phyloP scores from a whole-genome alignment of 805 yeast species.

The Zygoascus biomembranicola region DNA sequence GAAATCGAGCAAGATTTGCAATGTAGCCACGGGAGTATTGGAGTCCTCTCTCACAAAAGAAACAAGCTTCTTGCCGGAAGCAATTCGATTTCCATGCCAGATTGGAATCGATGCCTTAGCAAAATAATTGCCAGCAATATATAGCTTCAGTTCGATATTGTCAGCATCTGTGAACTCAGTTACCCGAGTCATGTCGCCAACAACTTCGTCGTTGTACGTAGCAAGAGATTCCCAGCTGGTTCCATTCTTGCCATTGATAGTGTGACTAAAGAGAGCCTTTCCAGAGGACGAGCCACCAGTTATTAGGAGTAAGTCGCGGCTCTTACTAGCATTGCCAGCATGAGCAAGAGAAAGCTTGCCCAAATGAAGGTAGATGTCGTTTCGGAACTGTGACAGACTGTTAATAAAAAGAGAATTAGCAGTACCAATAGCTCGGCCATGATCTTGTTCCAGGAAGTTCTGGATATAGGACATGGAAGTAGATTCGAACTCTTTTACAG shows the following conservation, averaged over 20 bases:
- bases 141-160: slow-evolving; percentile 46
- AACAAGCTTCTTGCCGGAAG: slow-evolving; percentile 13
- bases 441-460: slow-evolving; percentile 27
- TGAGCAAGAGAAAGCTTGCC: slow-evolving; percentile 15
- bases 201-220: slow-evolving; percentile 58
- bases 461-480: slow-evolving; percentile 25
- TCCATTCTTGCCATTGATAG: slow-evolving; percentile 48
- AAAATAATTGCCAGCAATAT: slow-evolving; percentile 51
- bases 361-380: slow-evolving; percentile 20
- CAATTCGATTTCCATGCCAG: slow-evolving; percentile 21
- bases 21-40: slow-evolving; percentile 26
- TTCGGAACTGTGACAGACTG: slow-evolving; percentile 17
- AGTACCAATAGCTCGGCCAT: slow-evolving; percentile 49
- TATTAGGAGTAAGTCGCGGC: slow-evolving; percentile 38
- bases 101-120: slow-evolving; percentile 49
- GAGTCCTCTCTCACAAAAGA: slow-evolving; percentile 34
- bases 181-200: slow-evolving; percentile 64
- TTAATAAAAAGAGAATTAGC: slow-evolving; percentile 29
- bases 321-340: slow-evolving; percentile 4
- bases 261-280: slow-evolving; percentile 51
- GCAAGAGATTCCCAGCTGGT: slow-evolving; percentile 64
- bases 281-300: slow-evolving; percentile 47
- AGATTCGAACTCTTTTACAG: slow-evolving; percentile 65
- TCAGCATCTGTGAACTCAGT: slow-evolving; percentile 49
- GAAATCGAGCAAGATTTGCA: slow-evolving; percentile 53